Conservation (phyloP, 2,329 filamentous ascomycete genomes). For the Colletotrichum liaoningense region DNA sequence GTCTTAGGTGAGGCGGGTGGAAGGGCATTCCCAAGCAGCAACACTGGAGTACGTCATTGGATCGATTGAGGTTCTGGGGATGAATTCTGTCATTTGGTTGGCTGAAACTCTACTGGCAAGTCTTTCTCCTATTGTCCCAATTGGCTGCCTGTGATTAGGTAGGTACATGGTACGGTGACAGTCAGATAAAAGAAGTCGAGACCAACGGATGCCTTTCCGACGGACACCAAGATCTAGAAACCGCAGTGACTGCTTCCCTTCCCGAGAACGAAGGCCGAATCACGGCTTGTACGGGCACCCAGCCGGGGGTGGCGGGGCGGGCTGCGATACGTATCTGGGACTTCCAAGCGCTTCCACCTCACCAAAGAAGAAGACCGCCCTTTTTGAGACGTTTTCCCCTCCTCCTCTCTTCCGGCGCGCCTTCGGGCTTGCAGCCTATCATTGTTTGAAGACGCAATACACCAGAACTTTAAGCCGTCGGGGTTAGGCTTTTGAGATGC, state of each 20-base stretch:
- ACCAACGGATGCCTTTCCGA: conserved; percentile 1
- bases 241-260: not conserved
- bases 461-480: conserved; percentile 28
- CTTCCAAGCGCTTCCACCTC: not conserved
- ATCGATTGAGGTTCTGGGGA: not conserved
- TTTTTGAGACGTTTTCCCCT: not conserved
- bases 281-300: not conserved
- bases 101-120: not conserved
- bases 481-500: conserved; percentile 29
- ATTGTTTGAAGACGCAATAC: not conserved
- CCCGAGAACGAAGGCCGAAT: conserved; percentile 1
- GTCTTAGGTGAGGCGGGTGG: conserved; percentile 5
- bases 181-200: not conserved
- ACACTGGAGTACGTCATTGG: conserved; percentile 23
- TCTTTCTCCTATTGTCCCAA: not conserved
- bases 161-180: not conserved
- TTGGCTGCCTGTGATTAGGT: not conserved
- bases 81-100: not conserved
- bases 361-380: not conserved
- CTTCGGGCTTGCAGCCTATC: not conserved
- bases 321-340: not conserved
- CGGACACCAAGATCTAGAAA: not conserved
- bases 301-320: not conserved
- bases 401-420: not conserved
- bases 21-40: not conserved